These are phyloP conservation scores for Mortierella antarctica DNA, from an alignment of 192 early-diverging fungal genomes.

Conservation along the genomic window DNA sequence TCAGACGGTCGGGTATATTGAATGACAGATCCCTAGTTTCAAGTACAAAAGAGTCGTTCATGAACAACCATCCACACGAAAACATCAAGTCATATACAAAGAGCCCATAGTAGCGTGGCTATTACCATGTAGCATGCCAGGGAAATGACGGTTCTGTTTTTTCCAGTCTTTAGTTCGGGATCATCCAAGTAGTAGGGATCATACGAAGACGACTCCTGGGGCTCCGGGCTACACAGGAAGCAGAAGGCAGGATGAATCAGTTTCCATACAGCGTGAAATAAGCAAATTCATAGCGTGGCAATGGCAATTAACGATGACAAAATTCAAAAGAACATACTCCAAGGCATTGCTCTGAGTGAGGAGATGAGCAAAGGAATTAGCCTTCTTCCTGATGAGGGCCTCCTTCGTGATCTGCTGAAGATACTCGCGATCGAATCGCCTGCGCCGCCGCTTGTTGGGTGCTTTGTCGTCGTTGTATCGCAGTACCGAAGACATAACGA, in stretches of 20 bases:
- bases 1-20: constrained; percentile 85
- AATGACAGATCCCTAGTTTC: constrained; percentile 78
- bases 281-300: not conserved
- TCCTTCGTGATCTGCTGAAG: constrained; percentile 53
- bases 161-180: constrained; percentile 83
- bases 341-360: constrained; percentile 64
- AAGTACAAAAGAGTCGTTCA: too few species aligned
- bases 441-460: constrained; percentile 35
- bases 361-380: constrained; percentile 64
- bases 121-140: constrained; percentile 83
- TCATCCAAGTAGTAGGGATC: constrained; percentile 90
- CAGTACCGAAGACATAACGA: constrained; percentile 30
- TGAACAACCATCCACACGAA: not conserved
- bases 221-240: constrained; percentile 22
- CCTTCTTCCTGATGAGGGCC: constrained; percentile 50
- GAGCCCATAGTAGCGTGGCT: not conserved
- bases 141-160: constrained; percentile 78
- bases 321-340: constrained; percentile 41
- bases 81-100: not conserved
- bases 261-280: not conserved
- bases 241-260: not conserved
- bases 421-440: constrained; percentile 46
- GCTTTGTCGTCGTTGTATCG: constrained; percentile 43
- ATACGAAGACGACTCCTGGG: constrained; percentile 61
- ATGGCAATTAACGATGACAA: not conserved